Conservation (phyloP, 352 stramenopile genomes). For the Pythium vanterpoolii region DNA sequence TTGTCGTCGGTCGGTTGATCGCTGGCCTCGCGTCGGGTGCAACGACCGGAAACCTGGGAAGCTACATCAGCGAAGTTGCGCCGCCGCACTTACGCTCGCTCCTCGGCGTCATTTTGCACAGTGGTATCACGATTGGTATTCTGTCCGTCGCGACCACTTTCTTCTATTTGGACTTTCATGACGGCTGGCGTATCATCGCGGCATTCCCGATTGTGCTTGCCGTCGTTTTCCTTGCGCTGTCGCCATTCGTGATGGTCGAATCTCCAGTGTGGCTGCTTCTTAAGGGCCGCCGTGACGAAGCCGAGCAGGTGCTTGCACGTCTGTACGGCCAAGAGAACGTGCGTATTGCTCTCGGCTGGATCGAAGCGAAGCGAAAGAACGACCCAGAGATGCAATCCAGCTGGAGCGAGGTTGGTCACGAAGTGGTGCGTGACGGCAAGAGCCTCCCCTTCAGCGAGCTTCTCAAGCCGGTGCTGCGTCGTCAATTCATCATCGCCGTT, state of each 20-base stretch:
- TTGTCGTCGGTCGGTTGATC: slow-evolving; percentile 38
- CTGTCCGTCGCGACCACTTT: slow-evolving; percentile 44
- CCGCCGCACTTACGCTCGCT: slow-evolving; percentile 33
- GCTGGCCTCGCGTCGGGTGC: slow-evolving; percentile 35
- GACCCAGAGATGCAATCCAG: slow-evolving; percentile 23
- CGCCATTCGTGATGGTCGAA: slow-evolving; percentile 40
- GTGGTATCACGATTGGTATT: slow-evolving; percentile 44
- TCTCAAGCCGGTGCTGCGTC: slow-evolving; percentile 33
- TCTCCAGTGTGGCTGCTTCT: slow-evolving; percentile 39
- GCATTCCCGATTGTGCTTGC: slow-evolving; percentile 51
- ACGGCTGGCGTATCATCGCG: slow-evolving; percentile 57
- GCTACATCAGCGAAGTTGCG: slow-evolving; percentile 51
- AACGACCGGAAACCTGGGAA: slow-evolving; percentile 26
- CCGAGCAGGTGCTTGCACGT: slow-evolving; percentile 25
- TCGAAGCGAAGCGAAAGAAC: slow-evolving; percentile 27
- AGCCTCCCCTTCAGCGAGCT: slow-evolving; percentile 26
- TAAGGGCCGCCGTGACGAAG: slow-evolving; percentile 29
- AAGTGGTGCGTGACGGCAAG: slow-evolving; percentile 14
- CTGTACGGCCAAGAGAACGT: slow-evolving; percentile 34
- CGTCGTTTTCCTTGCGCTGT: slow-evolving; percentile 34
- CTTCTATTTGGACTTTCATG: slow-evolving; percentile 49
- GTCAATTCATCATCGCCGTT: slow-evolving; percentile 43
- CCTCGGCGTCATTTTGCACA: slow-evolving; percentile 38
- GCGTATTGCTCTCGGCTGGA: slow-evolving; percentile 24
- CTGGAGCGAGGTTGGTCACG: slow-evolving; percentile 11